Conservation (phyloP, 495 filamentous ascomycete species). For the Hypoxylon trugodes region DNA sequence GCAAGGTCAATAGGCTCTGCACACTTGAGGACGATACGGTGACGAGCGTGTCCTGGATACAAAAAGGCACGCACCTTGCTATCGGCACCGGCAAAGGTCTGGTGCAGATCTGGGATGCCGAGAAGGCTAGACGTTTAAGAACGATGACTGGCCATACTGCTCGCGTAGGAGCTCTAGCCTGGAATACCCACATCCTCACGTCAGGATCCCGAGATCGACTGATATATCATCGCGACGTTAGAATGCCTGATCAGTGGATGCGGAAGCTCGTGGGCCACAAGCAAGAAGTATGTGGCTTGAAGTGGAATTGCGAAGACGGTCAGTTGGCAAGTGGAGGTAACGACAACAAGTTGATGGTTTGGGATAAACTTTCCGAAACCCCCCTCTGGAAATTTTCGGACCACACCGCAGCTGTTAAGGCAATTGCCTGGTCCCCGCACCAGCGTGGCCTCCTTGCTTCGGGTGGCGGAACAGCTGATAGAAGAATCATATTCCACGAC, state of each 20-base stretch:
- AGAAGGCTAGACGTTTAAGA: conserved; percentile 79
- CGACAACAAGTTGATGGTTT: conserved; percentile 98
- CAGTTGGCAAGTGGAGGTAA: conserved; percentile 97
- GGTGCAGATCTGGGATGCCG: conserved; percentile 97
- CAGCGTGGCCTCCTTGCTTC: conserved; percentile 93
- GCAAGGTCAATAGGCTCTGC: conserved; percentile 89
- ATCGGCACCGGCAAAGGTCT: conserved; percentile 93
- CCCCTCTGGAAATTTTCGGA: conserved; percentile 92
- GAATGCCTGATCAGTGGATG: conserved; percentile 89
- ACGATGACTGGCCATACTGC: conserved; percentile 97
- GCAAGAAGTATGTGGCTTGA: conserved; percentile 97
- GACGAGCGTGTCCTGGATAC: conserved; percentile 97
- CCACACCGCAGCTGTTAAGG: conserved; percentile 95
- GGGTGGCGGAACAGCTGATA: conserved; percentile 93
- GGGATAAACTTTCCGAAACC: conserved; percentile 89
- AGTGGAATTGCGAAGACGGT: conserved; percentile 95
- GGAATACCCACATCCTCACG: conserved; percentile 97
- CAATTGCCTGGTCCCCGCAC: conserved; percentile 98
- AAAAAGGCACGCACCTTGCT: conserved; percentile 91
- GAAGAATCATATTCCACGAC: conserved; percentile 97
- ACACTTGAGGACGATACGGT: conserved; percentile 93
- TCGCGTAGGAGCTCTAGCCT: conserved; percentile 88
- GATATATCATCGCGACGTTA: conserved; percentile 95
- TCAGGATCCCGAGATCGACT: conserved; percentile 92
- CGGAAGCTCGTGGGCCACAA: conserved; percentile 91